Percentiles rank a stretch among this genome's conserved stretches.
phyloP scores from a whole-genome alignment of 257 asterid species.

The Euphrasia confusa region DNA sequence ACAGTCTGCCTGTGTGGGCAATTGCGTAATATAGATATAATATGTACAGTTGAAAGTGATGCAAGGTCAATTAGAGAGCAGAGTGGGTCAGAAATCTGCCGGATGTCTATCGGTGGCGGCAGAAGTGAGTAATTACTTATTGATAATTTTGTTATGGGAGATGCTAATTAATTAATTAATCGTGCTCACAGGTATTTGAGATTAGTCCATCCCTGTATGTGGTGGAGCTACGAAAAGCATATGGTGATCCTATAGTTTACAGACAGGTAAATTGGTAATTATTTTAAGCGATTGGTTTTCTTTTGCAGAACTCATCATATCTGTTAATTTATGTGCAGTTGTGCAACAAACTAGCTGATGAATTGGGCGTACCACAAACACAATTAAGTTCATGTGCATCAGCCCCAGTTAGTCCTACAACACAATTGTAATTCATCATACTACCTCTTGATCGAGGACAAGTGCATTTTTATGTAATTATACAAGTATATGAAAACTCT shows the following conservation, averaged over 20 bases:
- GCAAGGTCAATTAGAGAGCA: conserved; percentile 36
- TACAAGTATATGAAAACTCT: too few relatives aligned
- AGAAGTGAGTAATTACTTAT: conserved; percentile 53
- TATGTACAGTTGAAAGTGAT: conserved; percentile 59
- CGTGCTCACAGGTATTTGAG: conserved; percentile 65
- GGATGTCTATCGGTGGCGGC: conserved; percentile 63
- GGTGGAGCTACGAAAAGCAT: conserved; percentile 71
- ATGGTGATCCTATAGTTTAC: conserved; percentile 64
- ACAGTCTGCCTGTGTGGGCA: neutral
- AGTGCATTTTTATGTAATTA: too few relatives aligned
- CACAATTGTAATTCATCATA: too few relatives aligned
- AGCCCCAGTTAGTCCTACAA: conserved; percentile 16
- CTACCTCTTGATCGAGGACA: too few relatives aligned
- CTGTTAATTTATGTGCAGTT: conserved; percentile 41
- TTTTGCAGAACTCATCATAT: too few relatives aligned
- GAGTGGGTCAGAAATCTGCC: conserved; percentile 39
- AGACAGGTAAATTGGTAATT: conserved; percentile 51
- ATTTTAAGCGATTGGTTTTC: too few relatives aligned
- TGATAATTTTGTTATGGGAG: neutral
- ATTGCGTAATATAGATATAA: conserved; percentile 6
- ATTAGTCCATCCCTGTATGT: conserved; percentile 72
- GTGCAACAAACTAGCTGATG: conserved; percentile 68
- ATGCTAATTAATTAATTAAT: neutral
- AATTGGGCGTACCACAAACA: conserved; percentile 62
- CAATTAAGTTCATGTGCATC: conserved; percentile 18